Conservation (phyloP, 768 basidiomycete genomes). For the Pleurotus djamor region DNA sequence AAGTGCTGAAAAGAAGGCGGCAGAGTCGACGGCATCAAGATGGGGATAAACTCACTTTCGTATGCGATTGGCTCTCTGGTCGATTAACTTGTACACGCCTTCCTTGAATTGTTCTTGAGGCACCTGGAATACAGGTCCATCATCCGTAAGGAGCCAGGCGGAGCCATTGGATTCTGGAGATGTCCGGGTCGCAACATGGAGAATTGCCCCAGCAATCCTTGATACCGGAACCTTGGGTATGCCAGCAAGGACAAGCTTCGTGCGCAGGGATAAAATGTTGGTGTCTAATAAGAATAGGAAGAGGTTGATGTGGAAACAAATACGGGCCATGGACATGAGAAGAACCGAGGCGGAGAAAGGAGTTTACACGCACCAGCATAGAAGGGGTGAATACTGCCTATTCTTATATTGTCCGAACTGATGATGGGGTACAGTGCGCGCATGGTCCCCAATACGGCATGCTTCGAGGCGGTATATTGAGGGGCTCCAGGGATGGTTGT, state of each 20-base stretch:
- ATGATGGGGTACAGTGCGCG: slow-evolving; percentile 38
- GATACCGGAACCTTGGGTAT: slow-evolving; percentile 44
- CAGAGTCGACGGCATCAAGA: neutral
- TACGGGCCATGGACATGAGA: neutral
- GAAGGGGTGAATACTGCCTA: slow-evolving; percentile 49
- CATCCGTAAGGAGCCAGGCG: slow-evolving; percentile 45
- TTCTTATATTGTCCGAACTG: slow-evolving; percentile 34
- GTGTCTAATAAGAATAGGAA: slow-evolving; percentile 32
- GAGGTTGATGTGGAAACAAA: neutral
- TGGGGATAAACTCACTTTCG: slow-evolving; percentile 21
- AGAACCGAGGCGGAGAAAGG: neutral
- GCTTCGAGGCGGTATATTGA: slow-evolving; percentile 52
- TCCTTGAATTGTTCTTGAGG: slow-evolving; percentile 44
- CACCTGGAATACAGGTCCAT: slow-evolving; percentile 47
- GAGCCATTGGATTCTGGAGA: slow-evolving; percentile 41
- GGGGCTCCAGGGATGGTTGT: slow-evolving; percentile 36
- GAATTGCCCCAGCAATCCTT: slow-evolving; percentile 50
- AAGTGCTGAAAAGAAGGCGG: neutral
- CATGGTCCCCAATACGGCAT: slow-evolving; percentile 52
- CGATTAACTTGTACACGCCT: slow-evolving; percentile 53
- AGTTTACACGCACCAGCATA: slow-evolving; percentile 39
- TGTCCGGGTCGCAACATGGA: slow-evolving; percentile 47
- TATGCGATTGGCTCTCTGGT: slow-evolving; percentile 34
- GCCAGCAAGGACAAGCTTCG: slow-evolving; percentile 43
- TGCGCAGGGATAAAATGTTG: slow-evolving; percentile 33